Evolutionary conservation across 805 yeast species (phyloP), one percentile per base, ranked within the genome.

Genomic region (Dipodascus geniculatus): DNA sequence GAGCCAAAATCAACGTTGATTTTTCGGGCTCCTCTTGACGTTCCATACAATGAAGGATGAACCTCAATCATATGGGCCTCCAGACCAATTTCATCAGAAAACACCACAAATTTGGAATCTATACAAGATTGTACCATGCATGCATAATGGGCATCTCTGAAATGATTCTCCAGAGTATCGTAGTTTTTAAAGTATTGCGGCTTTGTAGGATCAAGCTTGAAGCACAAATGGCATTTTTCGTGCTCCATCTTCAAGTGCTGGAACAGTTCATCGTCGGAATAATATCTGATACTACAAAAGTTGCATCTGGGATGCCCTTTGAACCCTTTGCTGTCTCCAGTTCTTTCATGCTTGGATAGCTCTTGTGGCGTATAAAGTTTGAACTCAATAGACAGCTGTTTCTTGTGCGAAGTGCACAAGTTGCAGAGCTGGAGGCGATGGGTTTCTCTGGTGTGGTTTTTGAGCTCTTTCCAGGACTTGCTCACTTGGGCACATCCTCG

Each of bases 151-250:
- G 76, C 80, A 2, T 64, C 66, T 59, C 72, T 74, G 68, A 93
- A 93, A 71, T 93, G 99, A 16, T 72, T 71, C 60, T 81, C 85
- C 53, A 93, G 73, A 42, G 80, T 73, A 48, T 84, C 84, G 64
- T 91, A 91, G 66, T 90, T 78, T 58, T 75, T 75, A 70, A 84
- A 93, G 68, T 86, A 89, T 59, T 80, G 83, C 16, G 77, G 66
- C 23, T 55, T 50, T 22, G 62, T 60, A 1, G 82, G 71, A 61
- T 81, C 76, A 1, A 75, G 66, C 23, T 68, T 61, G 60, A 89
- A 95, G 71, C 99, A 93, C 31, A 93, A 81, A 61, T 82, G 87
- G 67, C 99, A 93, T 59, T 82, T 80, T 65, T 90, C 96, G 67
- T 93, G 99, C 50, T 71, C 71, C 56, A 86, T 85, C 59, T 96